A percentile compares a stretch with the other conserved stretches of the same genome.
Evolutionary conservation across 345 rosid genomes (phyloP).

Genomic region (Mercurialis annua): DNA sequence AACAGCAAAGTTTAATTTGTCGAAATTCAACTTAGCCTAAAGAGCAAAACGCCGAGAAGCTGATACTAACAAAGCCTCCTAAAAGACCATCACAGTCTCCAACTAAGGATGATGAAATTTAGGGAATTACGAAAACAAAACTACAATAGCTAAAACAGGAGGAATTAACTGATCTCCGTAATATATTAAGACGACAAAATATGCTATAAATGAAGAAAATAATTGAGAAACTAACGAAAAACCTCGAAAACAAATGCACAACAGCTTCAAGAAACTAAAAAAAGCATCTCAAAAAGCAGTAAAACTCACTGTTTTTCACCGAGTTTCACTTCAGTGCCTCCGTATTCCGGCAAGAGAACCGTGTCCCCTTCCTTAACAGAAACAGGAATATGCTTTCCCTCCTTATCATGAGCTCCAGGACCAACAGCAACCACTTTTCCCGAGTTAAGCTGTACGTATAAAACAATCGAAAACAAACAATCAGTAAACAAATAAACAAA

Average conservation of each 20-base stretch:
- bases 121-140: background rate
- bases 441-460: conserved; percentile 17
- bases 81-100: background rate
- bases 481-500: background rate
- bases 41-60: too few species aligned
- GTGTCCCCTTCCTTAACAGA: conserved; percentile 27
- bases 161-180: background rate
- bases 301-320: conserved; percentile 27
- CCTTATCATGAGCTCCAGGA: conserved; percentile 23
- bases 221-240: background rate
- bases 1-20: too few species aligned
- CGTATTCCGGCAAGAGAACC: conserved; percentile 30
- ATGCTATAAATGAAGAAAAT: background rate
- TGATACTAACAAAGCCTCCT: background rate
- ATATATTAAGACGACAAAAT: background rate
- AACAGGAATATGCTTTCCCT: conserved; percentile 23
- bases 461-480: background rate
- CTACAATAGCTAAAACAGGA: background rate
- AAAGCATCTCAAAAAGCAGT: background rate
- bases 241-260: background rate
- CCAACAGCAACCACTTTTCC: conserved; percentile 28
- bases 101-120: background rate
- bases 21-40: too few species aligned
- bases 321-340: conserved; percentile 32
- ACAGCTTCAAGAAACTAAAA: background rate